phyloP scores from a whole-genome alignment of 176 grass and related monocot species.

The Ensete glaucum region DNA sequence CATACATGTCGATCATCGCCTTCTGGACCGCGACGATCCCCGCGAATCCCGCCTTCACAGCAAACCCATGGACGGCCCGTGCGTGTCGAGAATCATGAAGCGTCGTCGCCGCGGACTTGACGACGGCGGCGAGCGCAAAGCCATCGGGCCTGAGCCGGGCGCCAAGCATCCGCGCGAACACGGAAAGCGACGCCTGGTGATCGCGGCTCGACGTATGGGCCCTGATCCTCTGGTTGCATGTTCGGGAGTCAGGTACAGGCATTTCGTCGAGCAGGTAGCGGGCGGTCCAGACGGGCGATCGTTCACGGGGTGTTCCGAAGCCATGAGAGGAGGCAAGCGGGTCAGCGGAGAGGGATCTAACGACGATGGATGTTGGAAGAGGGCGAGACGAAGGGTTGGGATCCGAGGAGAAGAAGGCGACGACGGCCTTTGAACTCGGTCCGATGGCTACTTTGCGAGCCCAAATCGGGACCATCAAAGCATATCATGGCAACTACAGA shows the following conservation, averaged over 20 bases:
- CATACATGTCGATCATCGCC: slow-evolving; percentile 54
- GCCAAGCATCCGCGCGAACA: slow-evolving; percentile 25
- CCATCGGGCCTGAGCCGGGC: slow-evolving; percentile 21
- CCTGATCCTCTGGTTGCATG: slow-evolving; percentile 22
- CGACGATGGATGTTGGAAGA: no score
- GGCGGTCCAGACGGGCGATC: background rate
- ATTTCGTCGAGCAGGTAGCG: slow-evolving; percentile 28
- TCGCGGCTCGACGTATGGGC: slow-evolving; percentile 18
- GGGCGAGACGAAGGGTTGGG: no score
- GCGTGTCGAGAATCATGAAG: background rate
- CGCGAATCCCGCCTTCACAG: slow-evolving; percentile 27
- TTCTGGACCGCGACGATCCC: slow-evolving; percentile 32
- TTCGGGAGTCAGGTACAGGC: slow-evolving; percentile 24
- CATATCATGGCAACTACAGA: no score
- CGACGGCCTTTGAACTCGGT: no score
- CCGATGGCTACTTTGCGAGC: no score
- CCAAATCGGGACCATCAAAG: no score
- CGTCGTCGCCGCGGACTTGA: slow-evolving; percentile 34
- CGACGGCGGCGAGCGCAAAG: slow-evolving; percentile 39
- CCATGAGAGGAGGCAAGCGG: background rate
- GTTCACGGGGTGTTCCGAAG: background rate
- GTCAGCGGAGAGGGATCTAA: no score
- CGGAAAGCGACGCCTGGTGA: slow-evolving; percentile 1
- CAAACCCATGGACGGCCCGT: slow-evolving; percentile 44
- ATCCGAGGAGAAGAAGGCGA: no score